Base-by-base conservation (phyloP, 2,329 filamentous ascomycete genomes). In the Ciborinia camelliae region DNA sequence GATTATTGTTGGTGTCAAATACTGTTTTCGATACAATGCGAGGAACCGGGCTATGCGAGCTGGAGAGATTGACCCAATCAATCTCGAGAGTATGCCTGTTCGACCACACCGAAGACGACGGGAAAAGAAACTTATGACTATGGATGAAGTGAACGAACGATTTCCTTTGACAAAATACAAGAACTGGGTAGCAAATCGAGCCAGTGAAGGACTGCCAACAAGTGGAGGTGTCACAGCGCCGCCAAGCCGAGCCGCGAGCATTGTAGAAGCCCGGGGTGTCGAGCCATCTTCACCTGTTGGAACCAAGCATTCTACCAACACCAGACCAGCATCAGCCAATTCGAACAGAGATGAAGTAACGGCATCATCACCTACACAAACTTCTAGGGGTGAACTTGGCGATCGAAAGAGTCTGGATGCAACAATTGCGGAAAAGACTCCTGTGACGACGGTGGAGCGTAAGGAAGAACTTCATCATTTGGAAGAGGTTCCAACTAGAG, bases 1-100 rank as follows among this genome's bases (percentile, higher is more conserved):
- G 95, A 99, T 99, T 73, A 99, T 99, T 72, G 95, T 99, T 67
- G 95, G 95, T 71, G 95, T 99, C 67, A 99, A 99, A 80, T 99
- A 99, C 78, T 99, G 95, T 80, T 99, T 99, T 79, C 86, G 95
- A 72, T 98, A 99, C 78, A 98, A 98, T 78, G 93, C 95, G 71
- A 89, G 95, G 66, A 96, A 96, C 75, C 89, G 95, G 60, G 87
- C 89, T 67, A 80, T 92, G 73, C 87, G 91, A 72, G 80, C 84
- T 79, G 80, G 92, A 72, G 90, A 93, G 70, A 90, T 90, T 75
- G 93, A 97, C 68, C 91, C 90, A 20, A 96, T 99, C 73, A 92
- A 92, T 68, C 81, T 99, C 69, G 86, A 93, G 65, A 85, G 89
- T 65, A 92, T 98, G 84, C 91, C 92, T 65, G 78, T 76, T 20